Percentiles rank a stretch among this genome's conserved stretches.
Evolutionary conservation across 345 rosid genomes (phyloP).

Genomic region (Psidium guajava): DNA sequence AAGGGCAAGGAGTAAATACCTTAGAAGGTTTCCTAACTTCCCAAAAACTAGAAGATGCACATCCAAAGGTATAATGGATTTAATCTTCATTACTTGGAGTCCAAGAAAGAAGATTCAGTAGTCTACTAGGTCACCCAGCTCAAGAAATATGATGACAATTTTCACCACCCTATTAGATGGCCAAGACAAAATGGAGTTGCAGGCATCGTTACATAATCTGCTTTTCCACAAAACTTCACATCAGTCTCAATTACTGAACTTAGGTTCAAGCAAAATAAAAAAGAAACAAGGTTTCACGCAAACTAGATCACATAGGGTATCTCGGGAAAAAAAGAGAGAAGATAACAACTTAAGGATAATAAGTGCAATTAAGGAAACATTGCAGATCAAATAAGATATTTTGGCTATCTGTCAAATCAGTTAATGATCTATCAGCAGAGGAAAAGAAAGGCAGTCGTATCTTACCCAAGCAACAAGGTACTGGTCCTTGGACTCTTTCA

Average conservation of each 20-base stretch:
- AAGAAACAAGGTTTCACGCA: not conserved
- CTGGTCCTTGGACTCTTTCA: conserved; percentile 18
- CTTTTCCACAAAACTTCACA: not conserved
- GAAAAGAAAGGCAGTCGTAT: not conserved
- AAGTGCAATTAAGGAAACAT: not conserved
- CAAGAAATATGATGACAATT: not conserved
- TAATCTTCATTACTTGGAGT: not conserved
- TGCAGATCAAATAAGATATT: not conserved
- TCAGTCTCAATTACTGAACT: not conserved
- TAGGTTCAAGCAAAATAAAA: not conserved
- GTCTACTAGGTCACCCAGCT: not conserved
- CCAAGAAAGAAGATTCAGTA: not conserved
- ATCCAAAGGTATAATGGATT: not conserved
- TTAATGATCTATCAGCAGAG: not conserved
- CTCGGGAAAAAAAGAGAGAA: not conserved
- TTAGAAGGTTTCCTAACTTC: not conserved
- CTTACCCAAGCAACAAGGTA: conserved; percentile 39
- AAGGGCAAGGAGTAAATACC: not conserved
- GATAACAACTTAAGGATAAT: not conserved
- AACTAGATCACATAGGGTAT: not conserved
- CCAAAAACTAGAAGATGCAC: not conserved
- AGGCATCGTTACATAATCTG: not conserved
- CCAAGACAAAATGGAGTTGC: not conserved
- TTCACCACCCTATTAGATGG: not conserved
- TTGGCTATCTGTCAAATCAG: not conserved